A percentile compares a stretch with the other conserved stretches of the same genome.
phyloP scores from a whole-genome alignment of 805 yeast species.

The Lipomyces starkeyi region DNA sequence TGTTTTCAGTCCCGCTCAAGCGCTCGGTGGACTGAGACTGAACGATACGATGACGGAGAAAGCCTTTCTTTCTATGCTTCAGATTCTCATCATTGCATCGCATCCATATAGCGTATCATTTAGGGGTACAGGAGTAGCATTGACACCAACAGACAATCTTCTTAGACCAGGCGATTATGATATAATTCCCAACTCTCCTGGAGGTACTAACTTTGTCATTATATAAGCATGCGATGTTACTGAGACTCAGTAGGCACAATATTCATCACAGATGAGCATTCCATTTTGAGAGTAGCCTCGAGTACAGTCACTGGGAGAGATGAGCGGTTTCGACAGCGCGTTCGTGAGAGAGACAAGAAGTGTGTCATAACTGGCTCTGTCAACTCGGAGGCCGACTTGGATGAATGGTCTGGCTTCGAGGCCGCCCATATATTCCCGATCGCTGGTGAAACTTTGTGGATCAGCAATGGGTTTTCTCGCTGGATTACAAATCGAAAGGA shows the following conservation, averaged over 20 bases:
- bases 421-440: too few species aligned
- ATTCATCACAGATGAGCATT: too few species aligned
- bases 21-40: background rate
- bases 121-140: background rate
- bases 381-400: too few species aligned
- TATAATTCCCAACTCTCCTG: background rate
- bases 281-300: too few species aligned
- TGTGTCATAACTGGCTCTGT: too few species aligned
- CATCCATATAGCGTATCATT: background rate
- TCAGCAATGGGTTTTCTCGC: too few species aligned
- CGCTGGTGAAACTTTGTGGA: too few species aligned
- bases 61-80: background rate
- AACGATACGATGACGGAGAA: background rate
- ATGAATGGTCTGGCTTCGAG: too few species aligned
- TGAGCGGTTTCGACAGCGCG: too few species aligned
- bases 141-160: background rate
- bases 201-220: background rate
- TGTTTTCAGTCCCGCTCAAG: background rate
- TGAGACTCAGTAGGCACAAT: background rate
- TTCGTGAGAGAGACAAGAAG: too few species aligned
- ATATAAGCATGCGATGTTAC: background rate
- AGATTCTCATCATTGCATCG: background rate
- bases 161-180: background rate
- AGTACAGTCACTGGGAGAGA: too few species aligned
- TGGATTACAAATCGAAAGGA: background rate